Evolutionary conservation across 75 land plant species (phyloP), one percentile per base, ranked within the genome.

Genomic region (Pseudotsuga menziesii): DNA sequence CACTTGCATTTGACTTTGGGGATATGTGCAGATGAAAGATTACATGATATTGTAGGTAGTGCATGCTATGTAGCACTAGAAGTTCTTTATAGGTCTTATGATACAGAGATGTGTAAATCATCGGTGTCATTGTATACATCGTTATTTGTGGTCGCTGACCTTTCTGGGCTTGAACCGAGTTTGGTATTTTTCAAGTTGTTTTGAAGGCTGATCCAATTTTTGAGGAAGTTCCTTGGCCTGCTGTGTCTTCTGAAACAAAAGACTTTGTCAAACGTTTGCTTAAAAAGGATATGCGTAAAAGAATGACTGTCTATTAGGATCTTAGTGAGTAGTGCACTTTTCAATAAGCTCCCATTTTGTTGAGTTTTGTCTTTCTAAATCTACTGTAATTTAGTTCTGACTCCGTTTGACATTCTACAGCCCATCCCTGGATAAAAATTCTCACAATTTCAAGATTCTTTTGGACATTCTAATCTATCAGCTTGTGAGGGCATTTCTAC

Each of bases 151-250:
- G 98, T 4, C 92, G 98, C 73, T 85, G 98, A 23, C 98, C 98
- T 62, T 95, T 93, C 79, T 95, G 98, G 98, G 98, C 98, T 29
- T 85, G 98, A 48, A 89, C 96, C 13, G 98, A 95, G 77, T 93
- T 93, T 79, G 98, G 98, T 44, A 94, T 94, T 27, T 94, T 94
- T 78, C 88, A 90, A 41, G 86, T 93, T 74, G 97, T 94, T 48
- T 82, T 94, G 3, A 90, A 91, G 71, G 91, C 97, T 29, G 95
- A 94, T 58, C 97, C 97, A 52, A 88, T 80, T 80, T 94, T 94
- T 83, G 97, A 92, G 58, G 97, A 94, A 82, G 88, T 79, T 11
- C 97, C 97, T 48, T 94, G 97, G 97, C 97, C 95, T 66, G 78
- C 88, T 48, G 79, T 94, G 73, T 90, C 95, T 61, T 59, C 88